Evolutionary conservation across 2,329 filamentous ascomycete genomes (phyloP).

Genomic region (Sclerotinia borealis): DNA sequence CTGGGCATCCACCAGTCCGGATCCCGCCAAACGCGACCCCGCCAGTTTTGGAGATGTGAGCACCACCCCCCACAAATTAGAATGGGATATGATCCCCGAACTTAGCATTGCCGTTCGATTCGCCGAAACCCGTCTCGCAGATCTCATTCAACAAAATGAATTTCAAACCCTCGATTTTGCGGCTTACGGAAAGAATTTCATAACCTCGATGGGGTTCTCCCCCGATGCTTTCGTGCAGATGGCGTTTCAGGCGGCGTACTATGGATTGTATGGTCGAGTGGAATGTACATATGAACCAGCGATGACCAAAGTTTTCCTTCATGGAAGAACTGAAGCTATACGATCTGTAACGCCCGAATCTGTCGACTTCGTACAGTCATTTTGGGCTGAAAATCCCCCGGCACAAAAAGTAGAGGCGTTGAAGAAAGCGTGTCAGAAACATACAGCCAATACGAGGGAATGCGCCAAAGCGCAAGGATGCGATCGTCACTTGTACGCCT

Average conservation of each 20-base stretch:
- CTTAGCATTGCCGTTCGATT: constrained; percentile 87
- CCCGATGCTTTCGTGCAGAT: constrained; percentile 98
- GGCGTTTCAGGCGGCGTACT: constrained; percentile 98
- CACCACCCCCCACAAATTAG: constrained; percentile 89
- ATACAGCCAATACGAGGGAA: constrained; percentile 71
- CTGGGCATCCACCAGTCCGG: constrained; percentile 85
- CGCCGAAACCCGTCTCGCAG: constrained; percentile 87
- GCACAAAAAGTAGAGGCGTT: constrained; percentile 81
- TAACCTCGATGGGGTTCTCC: constrained; percentile 93
- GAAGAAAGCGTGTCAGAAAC: constrained; percentile 74
- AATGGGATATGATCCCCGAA: constrained; percentile 96
- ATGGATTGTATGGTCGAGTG: constrained; percentile 86
- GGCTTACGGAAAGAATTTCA: constrained; percentile 93
- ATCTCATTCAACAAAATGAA: constrained; percentile 94
- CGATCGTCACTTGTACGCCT: constrained; percentile 86
- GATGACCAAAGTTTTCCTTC: constrained; percentile 93
- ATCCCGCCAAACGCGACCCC: constrained; percentile 87
- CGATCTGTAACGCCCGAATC: constrained; percentile 77
- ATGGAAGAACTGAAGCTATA: constrained; percentile 91
- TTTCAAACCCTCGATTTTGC: constrained; percentile 86
- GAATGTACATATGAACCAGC: constrained; percentile 97
- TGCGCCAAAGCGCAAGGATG: constrained; percentile 88
- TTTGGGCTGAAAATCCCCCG: constrained; percentile 87
- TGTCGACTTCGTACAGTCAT: constrained; percentile 83
- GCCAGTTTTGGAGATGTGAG: constrained; percentile 88